A percentile compares a stretch with the other conserved stretches of the same genome.
phyloP scores from a whole-genome alignment of 306 rosid species.

The Gynostemma pentaphyllum region DNA sequence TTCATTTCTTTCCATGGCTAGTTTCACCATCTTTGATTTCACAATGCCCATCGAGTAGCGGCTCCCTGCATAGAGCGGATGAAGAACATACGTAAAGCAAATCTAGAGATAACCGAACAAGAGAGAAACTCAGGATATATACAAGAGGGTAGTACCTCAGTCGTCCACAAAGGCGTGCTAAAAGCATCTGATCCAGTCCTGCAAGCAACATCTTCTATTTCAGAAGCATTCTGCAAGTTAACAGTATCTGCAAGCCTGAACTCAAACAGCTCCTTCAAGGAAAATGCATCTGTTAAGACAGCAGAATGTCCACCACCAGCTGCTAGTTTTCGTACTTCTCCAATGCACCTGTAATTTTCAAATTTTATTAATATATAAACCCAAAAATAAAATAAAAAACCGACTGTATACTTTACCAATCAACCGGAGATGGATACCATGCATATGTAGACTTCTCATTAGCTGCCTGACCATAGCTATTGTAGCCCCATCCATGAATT shows the following conservation, averaged over 20 bases:
- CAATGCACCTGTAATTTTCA: conserved; percentile 57
- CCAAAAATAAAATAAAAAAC: background rate
- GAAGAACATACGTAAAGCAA: background rate
- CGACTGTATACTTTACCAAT: conserved; percentile 47
- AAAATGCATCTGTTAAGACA: conserved; percentile 82
- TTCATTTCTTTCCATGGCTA: background rate
- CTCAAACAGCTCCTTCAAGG: conserved; percentile 88
- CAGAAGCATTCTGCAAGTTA: conserved; percentile 50
- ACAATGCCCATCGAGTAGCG: background rate
- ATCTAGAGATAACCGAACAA: no score
- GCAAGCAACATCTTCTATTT: conserved; percentile 65
- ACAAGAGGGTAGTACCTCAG: conserved; percentile 39
- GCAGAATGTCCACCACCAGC: conserved; percentile 99
- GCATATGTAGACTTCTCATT: conserved; percentile 82
- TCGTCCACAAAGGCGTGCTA: conserved; percentile 83
- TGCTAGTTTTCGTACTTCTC: conserved; percentile 84
- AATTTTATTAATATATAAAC: conserved; percentile 1
- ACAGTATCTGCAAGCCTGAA: conserved; percentile 66
- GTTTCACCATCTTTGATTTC: conserved; percentile 5
- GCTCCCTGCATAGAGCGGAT: background rate
- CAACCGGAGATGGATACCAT: conserved; percentile 94
- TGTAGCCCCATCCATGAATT: conserved; percentile 97
- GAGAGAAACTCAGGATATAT: background rate
- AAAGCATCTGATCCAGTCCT: conserved; percentile 86
- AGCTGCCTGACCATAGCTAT: conserved; percentile 92